Percentiles rank a stretch among this genome's conserved stretches.
Evolutionary conservation across 768 basidiomycete species (phyloP).

Genomic region (Mrakia hoshinonis): DNA sequence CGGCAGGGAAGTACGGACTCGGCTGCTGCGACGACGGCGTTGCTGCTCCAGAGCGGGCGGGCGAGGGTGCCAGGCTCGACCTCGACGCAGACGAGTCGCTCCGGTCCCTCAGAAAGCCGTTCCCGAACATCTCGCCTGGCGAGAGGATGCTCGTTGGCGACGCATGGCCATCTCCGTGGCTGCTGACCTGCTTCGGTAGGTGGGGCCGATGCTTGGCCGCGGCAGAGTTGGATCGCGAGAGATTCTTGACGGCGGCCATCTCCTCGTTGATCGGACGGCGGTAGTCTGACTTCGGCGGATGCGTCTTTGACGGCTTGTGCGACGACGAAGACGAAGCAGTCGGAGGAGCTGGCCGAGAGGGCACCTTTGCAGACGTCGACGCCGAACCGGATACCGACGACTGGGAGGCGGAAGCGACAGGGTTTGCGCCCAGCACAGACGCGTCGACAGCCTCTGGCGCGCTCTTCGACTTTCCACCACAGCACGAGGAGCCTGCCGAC

Average conservation of each 20-base stretch:
- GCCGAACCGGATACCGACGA: background rate
- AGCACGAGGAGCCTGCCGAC: conserved; percentile 1
- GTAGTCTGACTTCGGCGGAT: background rate
- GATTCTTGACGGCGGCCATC: background rate
- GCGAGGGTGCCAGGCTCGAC: background rate
- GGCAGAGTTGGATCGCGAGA: background rate
- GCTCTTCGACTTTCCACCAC: background rate
- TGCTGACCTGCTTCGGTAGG: background rate
- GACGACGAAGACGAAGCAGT: background rate
- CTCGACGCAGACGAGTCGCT: conserved; percentile 6
- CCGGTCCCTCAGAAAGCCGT: background rate
- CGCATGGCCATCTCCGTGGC: background rate
- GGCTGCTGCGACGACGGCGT: background rate
- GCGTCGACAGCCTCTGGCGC: background rate
- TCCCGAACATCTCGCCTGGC: background rate
- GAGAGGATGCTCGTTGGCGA: background rate
- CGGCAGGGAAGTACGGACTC: background rate
- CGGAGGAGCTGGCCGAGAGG: background rate
- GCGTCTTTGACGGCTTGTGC: background rate
- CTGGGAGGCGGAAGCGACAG: background rate
- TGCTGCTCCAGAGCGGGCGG: background rate
- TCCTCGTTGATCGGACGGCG: conserved; percentile 4
- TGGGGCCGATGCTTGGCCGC: conserved; percentile 3
- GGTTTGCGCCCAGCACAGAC: too few relatives aligned
- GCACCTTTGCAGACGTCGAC: background rate